phyloP scores from a whole-genome alignment of 108 stramenopile species.

The Pseudonitzschia multiseries region DNA sequence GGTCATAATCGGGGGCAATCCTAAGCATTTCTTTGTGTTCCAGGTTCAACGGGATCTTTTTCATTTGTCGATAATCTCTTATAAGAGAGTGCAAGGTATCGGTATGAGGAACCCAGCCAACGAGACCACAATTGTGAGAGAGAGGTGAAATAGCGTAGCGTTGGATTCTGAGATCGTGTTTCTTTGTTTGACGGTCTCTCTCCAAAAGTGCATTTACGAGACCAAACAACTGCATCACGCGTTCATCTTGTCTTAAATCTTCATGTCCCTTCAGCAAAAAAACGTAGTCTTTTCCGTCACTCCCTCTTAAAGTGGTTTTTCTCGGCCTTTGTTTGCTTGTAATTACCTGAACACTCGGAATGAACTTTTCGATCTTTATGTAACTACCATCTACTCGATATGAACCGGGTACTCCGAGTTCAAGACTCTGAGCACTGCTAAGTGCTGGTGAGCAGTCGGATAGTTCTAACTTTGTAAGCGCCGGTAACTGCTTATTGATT shows the following conservation, averaged over 20 bases:
- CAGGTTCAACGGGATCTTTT: constrained; percentile 89
- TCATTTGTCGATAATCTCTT: constrained; percentile 87
- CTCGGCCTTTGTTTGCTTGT: constrained; percentile 98
- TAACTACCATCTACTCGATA: constrained; percentile 90
- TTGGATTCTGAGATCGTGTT: constrained; percentile 93
- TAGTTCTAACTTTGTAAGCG: constrained; percentile 87
- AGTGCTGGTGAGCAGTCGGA: constrained; percentile 89
- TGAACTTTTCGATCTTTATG: constrained; percentile 91
- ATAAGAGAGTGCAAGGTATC: constrained; percentile 98
- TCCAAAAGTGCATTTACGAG: constrained; percentile 97
- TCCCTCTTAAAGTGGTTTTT: constrained; percentile 92
- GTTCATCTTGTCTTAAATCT: constrained; percentile 99
- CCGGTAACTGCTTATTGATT: constrained; percentile 92
- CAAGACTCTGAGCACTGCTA: constrained; percentile 77
- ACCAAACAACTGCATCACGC: constrained; percentile 99
- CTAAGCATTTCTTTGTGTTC: constrained; percentile 95
- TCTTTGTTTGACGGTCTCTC: constrained; percentile 90
- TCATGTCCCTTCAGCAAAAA: constrained; percentile 99
- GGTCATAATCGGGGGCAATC: constrained; percentile 90
- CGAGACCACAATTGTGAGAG: constrained; percentile 96
- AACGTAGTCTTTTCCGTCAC: constrained; percentile 95
- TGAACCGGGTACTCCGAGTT: constrained; percentile 96
- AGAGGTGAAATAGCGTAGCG: constrained; percentile 95
- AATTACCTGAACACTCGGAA: constrained; percentile 86
- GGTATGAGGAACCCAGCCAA: constrained; percentile 98